Evolutionary conservation across 2,329 filamentous ascomycete genomes (phyloP).

Genomic region (Diatrype stigma): DNA sequence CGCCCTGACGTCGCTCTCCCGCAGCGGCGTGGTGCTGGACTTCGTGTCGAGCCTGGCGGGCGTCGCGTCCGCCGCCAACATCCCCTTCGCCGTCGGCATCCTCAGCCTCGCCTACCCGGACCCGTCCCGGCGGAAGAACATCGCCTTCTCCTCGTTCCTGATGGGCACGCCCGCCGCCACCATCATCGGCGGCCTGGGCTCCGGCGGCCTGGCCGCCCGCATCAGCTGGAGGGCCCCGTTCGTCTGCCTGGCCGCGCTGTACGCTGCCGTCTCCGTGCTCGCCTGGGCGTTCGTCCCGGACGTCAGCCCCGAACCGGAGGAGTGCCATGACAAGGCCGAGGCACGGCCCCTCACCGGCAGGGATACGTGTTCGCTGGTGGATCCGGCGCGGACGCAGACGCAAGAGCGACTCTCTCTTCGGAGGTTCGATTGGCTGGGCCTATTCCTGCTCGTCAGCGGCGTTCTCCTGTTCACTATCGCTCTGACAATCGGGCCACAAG

Average conservation of each 20-base stretch:
- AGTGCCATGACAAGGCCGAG: conserved; percentile 11
- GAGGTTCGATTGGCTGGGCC: conserved; percentile 27
- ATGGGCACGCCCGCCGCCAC: conserved; percentile 29
- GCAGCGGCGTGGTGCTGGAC: conserved; percentile 26
- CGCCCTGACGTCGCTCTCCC: conserved; percentile 22
- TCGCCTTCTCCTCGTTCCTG: conserved; percentile 29
- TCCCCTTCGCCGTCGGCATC: conserved; percentile 28
- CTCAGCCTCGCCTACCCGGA: conserved; percentile 26
- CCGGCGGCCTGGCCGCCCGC: conserved; percentile 24
- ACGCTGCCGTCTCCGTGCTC: conserved; percentile 20
- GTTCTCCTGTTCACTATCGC: conserved; percentile 27
- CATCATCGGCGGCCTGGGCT: conserved; percentile 29
- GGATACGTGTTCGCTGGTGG: conserved; percentile 16
- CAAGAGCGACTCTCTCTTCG: conserved; percentile 12
- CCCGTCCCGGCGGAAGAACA: conserved; percentile 27
- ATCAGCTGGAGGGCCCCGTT: conserved; percentile 29
- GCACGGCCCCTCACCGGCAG: conserved; percentile 13
- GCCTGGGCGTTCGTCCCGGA: conserved; percentile 25
- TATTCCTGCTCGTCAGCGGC: conserved; percentile 24
- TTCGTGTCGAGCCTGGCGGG: conserved; percentile 27
- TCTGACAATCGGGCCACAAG: conserved; percentile 28
- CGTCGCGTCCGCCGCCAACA: conserved; percentile 27
- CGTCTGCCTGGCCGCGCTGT: conserved; percentile 25
- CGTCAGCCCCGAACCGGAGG: conserved; percentile 18
- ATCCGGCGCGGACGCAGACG: conserved; percentile 10